These are phyloP conservation scores for Russula vinacea DNA, from an alignment of 768 basidiomycete species.

Conservation along the genomic window DNA sequence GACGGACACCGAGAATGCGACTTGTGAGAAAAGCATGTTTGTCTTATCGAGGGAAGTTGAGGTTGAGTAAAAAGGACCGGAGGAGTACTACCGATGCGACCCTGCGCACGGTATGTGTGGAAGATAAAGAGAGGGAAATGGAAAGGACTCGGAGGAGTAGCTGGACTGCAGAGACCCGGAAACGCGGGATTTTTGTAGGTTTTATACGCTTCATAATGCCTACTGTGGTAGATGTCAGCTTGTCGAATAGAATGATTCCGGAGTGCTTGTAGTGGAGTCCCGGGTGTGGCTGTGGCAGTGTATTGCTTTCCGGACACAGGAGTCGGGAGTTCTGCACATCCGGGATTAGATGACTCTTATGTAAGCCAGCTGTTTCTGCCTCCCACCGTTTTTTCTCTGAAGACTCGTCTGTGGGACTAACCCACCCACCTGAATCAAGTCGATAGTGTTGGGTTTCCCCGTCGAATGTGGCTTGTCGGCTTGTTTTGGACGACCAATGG, in stretches of 20 bases:
- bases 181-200: background rate
- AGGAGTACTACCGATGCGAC: slow-evolving; percentile 7
- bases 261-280: background rate
- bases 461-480: too few species aligned
- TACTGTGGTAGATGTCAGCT: background rate
- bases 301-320: background rate
- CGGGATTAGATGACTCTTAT: too few species aligned
- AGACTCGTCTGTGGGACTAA: too few species aligned
- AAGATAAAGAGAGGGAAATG: background rate
- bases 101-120: slow-evolving; percentile 13
- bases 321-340: too few species aligned
- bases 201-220: background rate
- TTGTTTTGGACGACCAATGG: too few species aligned
- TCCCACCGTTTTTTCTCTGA: too few species aligned
- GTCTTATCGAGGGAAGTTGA: background rate
- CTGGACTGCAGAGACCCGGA: slow-evolving; percentile 1
- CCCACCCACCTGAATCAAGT: too few species aligned
- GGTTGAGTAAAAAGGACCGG: background rate
- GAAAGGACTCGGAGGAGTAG: background rate
- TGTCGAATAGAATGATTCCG: too few species aligned
- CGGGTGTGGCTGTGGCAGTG: background rate
- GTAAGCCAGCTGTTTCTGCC: too few species aligned
- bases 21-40: slow-evolving; percentile 20
- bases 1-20: slow-evolving; percentile 12
- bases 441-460: too few species aligned